These are phyloP conservation scores for Erysimum cheiri DNA, from an alignment of 441 rosid genomes.

Conservation along the genomic window DNA sequence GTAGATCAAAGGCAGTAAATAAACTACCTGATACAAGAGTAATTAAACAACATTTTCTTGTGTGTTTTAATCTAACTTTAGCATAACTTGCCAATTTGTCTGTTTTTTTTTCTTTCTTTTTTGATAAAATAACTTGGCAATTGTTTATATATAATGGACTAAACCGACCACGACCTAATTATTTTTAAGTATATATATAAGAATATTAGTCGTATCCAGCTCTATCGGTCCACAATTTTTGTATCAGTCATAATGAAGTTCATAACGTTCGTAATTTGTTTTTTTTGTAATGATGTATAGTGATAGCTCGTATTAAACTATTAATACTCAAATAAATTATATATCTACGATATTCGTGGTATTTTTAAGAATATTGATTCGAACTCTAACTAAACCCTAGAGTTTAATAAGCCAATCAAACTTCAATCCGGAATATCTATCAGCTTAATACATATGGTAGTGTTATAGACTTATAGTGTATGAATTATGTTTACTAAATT, in stretches of 20 bases:
- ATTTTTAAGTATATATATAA: too few species aligned
- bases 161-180: too few species aligned
- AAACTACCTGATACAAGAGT: too few species aligned
- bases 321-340: background rate
- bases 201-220: too few species aligned
- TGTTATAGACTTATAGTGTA: conserved; percentile 2
- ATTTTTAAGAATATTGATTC: background rate
- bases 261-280: background rate
- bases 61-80: background rate
- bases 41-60: too few species aligned
- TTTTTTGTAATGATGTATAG: background rate
- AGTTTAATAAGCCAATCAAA: background rate
- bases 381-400: background rate
- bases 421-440: background rate
- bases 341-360: background rate
- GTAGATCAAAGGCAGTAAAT: too few species aligned
- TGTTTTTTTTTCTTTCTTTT: too few species aligned
- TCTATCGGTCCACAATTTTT: background rate
- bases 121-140: too few species aligned
- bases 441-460: background rate
- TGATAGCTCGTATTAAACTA: background rate
- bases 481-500: background rate
- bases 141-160: too few species aligned
- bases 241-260: background rate
- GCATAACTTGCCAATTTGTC: background rate